Evolutionary conservation across 257 asterid genomes (phyloP), one percentile per base, ranked within the genome.

Genomic region (Scutellaria barbata): DNA sequence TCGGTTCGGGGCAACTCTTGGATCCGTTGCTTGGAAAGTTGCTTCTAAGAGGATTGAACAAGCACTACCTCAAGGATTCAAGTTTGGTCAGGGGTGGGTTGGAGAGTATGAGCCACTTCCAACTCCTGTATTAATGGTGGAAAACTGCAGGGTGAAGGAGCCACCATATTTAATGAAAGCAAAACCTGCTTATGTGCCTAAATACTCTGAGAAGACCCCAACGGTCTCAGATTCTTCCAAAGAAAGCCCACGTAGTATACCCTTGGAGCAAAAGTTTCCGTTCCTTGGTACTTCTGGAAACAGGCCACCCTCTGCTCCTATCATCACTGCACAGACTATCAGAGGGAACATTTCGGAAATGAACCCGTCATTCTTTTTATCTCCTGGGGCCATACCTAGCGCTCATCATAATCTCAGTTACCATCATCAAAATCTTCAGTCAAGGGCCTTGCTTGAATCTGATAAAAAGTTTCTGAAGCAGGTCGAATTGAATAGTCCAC

Each of bases 1-100:
- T 78, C 88, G 94, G 66, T 95, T 88, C 79, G 92, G 98, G 61
- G 96, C 98, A 39, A 81, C 91, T 35, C 95, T 95, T 33, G 97
- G 99, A 45, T 85, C 97, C 39, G 87, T 85, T 73, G 97, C 95
- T 39, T 95, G 99, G 99, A 74, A 75, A 81, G 83, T 87, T 68
- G 93, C 98, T 70, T 90, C 99, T 25, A 85, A 83, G 79, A 88
- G 90, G 76, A 92, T 95, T 50, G 98, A 90, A 79, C 96, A 87
- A 76, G 95, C 90, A 65, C 82, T 95, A 54, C 96, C 99, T 79
- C 79, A 88, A 74, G 99, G 87, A 35, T 78, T 79, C 69, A 85
- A 90, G 80, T 95, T 83, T 79, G 99, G 97, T 46, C 93, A 85
- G 45, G 99, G 99, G 9, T 95, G 99, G 99, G 97, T 95, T 13